Evolutionary conservation across 352 stramenopile species (phyloP).

Genomic region (Phytophthora parvispora): DNA sequence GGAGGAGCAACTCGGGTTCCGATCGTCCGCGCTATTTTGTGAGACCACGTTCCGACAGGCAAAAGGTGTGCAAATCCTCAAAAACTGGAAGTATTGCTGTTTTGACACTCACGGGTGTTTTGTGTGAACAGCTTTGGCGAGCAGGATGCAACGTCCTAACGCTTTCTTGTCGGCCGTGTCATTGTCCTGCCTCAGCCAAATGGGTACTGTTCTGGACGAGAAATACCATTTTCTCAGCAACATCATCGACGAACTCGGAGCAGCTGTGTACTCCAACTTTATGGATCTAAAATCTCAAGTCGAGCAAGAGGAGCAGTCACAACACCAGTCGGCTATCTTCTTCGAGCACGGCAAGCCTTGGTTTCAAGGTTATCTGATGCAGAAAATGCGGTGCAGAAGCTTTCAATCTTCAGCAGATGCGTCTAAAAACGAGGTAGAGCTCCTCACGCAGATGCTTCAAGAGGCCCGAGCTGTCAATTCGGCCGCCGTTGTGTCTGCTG

Average conservation of each 20-base stretch:
- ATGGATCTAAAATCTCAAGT: conserved; percentile 24
- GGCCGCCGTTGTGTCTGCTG: conserved; percentile 17
- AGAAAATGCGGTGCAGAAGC: conserved; percentile 34
- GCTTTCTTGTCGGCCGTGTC: conserved; percentile 62
- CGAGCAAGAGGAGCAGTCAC: not conserved
- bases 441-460: conserved; percentile 55
- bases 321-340: conserved; percentile 47
- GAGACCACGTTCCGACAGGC: conserved; percentile 70
- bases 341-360: conserved; percentile 63
- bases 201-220: conserved; percentile 46
- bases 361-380: conserved; percentile 46
- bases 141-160: conserved; percentile 59
- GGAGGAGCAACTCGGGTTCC: conserved; percentile 56
- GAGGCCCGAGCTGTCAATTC: conserved; percentile 30
- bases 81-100: not conserved
- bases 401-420: conserved; percentile 23
- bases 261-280: conserved; percentile 57
- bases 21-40: conserved; percentile 69
- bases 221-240: conserved; percentile 63
- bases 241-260: conserved; percentile 48
- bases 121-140: conserved; percentile 40
- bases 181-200: conserved; percentile 61
- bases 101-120: not conserved
- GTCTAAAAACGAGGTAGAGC: conserved; percentile 46
- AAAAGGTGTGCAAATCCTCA: conserved; percentile 48